Evolutionary conservation across 352 stramenopile genomes (phyloP), one percentile per base, ranked within the genome.

Genomic region (Phytophthora citricola): DNA sequence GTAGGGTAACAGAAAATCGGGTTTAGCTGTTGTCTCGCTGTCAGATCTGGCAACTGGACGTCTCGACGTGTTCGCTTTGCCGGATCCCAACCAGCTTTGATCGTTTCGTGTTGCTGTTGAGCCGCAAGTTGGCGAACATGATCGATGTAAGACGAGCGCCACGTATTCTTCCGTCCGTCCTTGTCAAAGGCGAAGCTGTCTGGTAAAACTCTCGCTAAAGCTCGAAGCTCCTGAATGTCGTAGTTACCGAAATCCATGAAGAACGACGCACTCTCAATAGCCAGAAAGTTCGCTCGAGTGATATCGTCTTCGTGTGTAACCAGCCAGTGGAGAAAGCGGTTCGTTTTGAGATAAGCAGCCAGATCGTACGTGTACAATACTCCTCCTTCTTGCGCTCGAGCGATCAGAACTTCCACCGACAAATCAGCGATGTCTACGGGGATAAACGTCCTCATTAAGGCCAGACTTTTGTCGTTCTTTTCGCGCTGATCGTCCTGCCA

Each of bases 321-420:
- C 20, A 94, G 51, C 84, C 86, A 94, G 27, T 93, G 86, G 32
- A 94, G 64, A 20, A 93, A 75, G 8, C 76, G 75, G 53, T 94
- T 93, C 46, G 87, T 79, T 66, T 94, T 94, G 63, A 94, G 63
- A 68, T 94, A 94, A 5, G 75, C 57, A 36, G 81, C 84, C 29
- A 94, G 63, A 34, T 94, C 86, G 56, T 88, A 87, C 15, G 86
- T 90, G 69, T 79, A 90, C n/a, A 94, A 71, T 17, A 86, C 75
- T 24, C 58, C 58, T 26, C 60, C 61, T 12, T 52, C 52, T 2
- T 57, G 58, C 8, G 83, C 81, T 34, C 66, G 64, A 26, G 76
- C 75, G n/a, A 92, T 75, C 1, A 92, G 63, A 3, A 31, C 12
- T 9, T 94, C 83, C 2, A 91, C 60, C 2, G 65, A 88, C 29